Base-by-base conservation (phyloP, 2,329 filamentous ascomycete species). In the Scedosporium aurantiacum region DNA sequence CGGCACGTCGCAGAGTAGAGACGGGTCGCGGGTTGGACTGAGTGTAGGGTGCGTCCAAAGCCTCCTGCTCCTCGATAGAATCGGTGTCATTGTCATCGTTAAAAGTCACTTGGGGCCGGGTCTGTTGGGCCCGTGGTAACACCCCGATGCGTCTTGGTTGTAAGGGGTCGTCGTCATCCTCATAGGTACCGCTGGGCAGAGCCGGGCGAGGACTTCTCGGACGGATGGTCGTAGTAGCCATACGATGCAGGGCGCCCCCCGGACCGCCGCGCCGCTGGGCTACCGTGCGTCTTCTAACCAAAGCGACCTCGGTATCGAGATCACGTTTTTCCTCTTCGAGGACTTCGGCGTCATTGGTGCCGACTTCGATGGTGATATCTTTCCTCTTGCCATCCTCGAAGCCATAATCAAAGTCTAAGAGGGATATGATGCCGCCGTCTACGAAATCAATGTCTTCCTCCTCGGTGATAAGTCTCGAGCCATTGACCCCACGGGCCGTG, bases 281-380 rank as follows among this genome's bases (percentile, higher is more conserved):
- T 16, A 89, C 86, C 2, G 89, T 92, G 65, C 89, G 80, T 64
- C 88, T 81, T 66, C 89, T 82, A 58, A 90, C 88, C 66, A 93
- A 84, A 64, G 89, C 90, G 21, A 94, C 89, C 70, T 92, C 89
- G 1, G 86, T 84, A 62, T 87, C 89, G 62, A 93, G 77, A 66
- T 90, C 89, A 23, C 87, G 83, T 64, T 82, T 81, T 67, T 90
- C 87, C 69, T 93, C 90, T 66, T 87, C 83, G 18, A 94, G 74
- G 0, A 84, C 75, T 69, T 91, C 88, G 0, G 89, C 84, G 57
- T 86, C 79, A 25, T 81, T 81, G 37, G 85, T 84, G 10, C 90
- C 90, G 27, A 93, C 84, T 68, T 93, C 89, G 60, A 94, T 87
- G 1, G 80, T 85, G 50, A 89, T 73, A 63, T 88, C 82, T 1